Percentiles rank a stretch among this genome's conserved stretches.
Evolutionary conservation across 2,329 filamentous ascomycete genomes (phyloP).

Genomic region (Zarea fungicola): DNA sequence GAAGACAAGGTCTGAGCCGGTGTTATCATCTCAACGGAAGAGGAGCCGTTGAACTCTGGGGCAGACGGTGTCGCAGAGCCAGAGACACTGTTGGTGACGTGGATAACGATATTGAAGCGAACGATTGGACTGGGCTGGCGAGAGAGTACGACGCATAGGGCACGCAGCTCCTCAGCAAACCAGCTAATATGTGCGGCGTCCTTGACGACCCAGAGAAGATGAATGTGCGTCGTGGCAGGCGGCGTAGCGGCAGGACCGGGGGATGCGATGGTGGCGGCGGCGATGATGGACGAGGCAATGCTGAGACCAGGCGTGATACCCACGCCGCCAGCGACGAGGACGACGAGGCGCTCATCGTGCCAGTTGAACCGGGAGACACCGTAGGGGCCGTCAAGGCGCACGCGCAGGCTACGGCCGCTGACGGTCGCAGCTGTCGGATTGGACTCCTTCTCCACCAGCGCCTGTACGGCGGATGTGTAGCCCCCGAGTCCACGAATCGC

Average conservation of each 20-base stretch:
- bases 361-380: slow-evolving; percentile 18
- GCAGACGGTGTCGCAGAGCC: neutral
- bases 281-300: slow-evolving; percentile 20
- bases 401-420: neutral
- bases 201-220: slow-evolving; percentile 18
- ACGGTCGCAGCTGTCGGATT: neutral
- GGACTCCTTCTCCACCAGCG: neutral
- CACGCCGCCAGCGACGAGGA: slow-evolving; percentile 21
- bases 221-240: slow-evolving; percentile 8
- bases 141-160: neutral
- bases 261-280: too few relatives aligned
- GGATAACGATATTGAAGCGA: slow-evolving; percentile 14
- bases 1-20: neutral
- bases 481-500: slow-evolving; percentile 18
- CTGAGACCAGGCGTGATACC: slow-evolving; percentile 22
- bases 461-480: slow-evolving; percentile 13
- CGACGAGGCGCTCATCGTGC: slow-evolving; percentile 15
- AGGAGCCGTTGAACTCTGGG: too few relatives aligned
- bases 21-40: neutral
- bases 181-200: slow-evolving; percentile 14
- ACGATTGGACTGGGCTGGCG: neutral
- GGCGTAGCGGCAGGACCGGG: slow-evolving; percentile 9
- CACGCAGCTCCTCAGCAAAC: slow-evolving; percentile 16
- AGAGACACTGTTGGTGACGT: neutral
- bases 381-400: slow-evolving; percentile 20